phyloP scores from a whole-genome alignment of 139 green algal species.

The Gonium pectorale region DNA sequence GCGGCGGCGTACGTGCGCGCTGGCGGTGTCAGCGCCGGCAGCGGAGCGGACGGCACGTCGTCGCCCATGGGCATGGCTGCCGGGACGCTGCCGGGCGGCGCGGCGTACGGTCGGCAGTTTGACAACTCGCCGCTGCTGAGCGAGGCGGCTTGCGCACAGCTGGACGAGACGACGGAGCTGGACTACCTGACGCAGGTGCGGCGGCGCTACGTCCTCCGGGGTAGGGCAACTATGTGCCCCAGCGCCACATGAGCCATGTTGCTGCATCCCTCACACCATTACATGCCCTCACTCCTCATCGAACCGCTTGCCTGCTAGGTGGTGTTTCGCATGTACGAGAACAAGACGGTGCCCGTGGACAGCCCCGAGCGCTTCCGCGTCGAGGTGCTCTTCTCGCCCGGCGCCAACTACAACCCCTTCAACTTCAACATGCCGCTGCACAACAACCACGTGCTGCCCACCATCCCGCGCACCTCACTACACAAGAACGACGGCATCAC shows the following conservation, averaged over 20 bases:
- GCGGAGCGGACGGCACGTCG: background rate
- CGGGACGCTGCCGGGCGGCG: conserved; percentile 6
- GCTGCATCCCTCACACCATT: too few species aligned
- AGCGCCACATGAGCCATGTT: too few species aligned
- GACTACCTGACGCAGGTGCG: conserved; percentile 95
- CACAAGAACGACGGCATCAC: conserved; percentile 40
- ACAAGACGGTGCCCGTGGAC: conserved; percentile 78
- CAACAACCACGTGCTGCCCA: conserved; percentile 48
- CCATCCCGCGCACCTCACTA: conserved; percentile 26
- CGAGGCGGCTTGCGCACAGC: conserved; percentile 53
- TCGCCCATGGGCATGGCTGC: background rate
- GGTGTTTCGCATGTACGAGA: conserved; percentile 97
- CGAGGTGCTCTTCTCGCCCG: conserved; percentile 85
- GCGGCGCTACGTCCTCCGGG: too few species aligned
- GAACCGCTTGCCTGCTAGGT: too few species aligned
- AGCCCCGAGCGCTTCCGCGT: conserved; percentile 83
- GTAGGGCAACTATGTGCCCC: too few species aligned
- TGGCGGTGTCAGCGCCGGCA: background rate
- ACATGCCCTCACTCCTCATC: too few species aligned
- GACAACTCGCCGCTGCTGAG: conserved; percentile 50
- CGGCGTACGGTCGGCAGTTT: background rate
- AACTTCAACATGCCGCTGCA: conserved; percentile 1
- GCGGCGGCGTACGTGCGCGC: background rate
- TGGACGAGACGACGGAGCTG: conserved; percentile 82
- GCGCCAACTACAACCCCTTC: conserved; percentile 78